Evolutionary conservation across 305 asterid genomes (phyloP), one percentile per base, ranked within the genome.

Genomic region (Ilex paraguariensis): DNA sequence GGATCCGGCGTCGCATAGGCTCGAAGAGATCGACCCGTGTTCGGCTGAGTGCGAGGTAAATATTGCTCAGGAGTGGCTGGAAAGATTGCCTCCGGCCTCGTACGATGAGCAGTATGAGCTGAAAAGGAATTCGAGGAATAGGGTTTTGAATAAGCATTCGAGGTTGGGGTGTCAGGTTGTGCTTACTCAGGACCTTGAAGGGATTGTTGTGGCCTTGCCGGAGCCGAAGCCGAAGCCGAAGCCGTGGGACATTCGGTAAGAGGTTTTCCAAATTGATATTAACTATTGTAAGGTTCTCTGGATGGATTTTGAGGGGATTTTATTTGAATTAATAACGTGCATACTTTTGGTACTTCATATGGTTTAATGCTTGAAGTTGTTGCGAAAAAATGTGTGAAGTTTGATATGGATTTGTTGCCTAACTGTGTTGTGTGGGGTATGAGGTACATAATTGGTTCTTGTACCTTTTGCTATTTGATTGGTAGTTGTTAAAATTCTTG

Each of bases 11-110:
- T 88, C 96, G 54, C 96, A 91, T 67, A 82, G 95, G 5, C 89
- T 86, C 48, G 95, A 91, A 79, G 98, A 91, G 65, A 88, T 87
- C 75, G 96, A 87, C 36, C 95, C 96, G 56, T 91, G 96, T 75
- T 91, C 96, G 15, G 87, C 96, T 17, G 96, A 91, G 73, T 91
- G 98, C 81, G 95, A 91, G 86, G 96, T 91, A 45, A 95, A 85
- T 82, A 88, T 91, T 70, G 95, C 95, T 49, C 82, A 91, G 82
- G 96, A 91, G 64, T 91, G 96, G 96, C 87, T 87, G 28, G 93
- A 86, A 54, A 91, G 87, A 79, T 84, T 91, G 17, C 98, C 96
- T 40, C 84, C 94, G 15, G 71, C 77, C 2, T 54, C 77, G 7
- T 79, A 71, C 48, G 97, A 92, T 13, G 98, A 92, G 84, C 57